phyloP scores from a whole-genome alignment of 768 basidiomycete genomes.

The Pholiota microspora region DNA sequence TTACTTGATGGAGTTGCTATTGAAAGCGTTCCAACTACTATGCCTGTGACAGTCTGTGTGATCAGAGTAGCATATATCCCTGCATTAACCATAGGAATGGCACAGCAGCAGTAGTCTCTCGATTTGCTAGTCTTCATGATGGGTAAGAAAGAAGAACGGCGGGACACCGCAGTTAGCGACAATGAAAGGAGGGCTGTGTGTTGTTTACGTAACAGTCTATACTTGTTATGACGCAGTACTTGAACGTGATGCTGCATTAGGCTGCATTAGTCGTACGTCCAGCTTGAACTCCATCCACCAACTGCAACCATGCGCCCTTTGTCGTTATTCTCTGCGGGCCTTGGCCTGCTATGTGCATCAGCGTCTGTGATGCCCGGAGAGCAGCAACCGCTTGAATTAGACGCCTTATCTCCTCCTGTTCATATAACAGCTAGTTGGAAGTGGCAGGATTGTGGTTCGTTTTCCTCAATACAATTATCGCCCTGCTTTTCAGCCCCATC shows the following conservation, averaged over 20 bases:
- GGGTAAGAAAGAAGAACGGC: slow-evolving; percentile 16
- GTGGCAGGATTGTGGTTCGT: slow-evolving; percentile 75
- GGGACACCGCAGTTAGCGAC: slow-evolving; percentile 7
- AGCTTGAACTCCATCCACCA: slow-evolving; percentile 12
- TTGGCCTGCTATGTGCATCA: slow-evolving; percentile 18
- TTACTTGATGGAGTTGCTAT: slow-evolving; percentile 78
- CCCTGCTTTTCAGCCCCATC: background rate
- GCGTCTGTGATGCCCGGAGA: slow-evolving; percentile 23
- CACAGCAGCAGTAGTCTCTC: slow-evolving; percentile 91
- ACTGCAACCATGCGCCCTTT: slow-evolving; percentile 18
- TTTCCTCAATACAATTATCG: background rate
- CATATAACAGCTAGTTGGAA: slow-evolving; percentile 53
- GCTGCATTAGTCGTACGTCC: background rate
- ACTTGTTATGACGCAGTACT: slow-evolving; percentile 1
- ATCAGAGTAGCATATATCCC: slow-evolving; percentile 81
- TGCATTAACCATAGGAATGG: slow-evolving; percentile 85
- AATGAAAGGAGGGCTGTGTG: slow-evolving; percentile 15
- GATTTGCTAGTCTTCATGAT: slow-evolving; percentile 43
- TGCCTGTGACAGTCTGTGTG: slow-evolving; percentile 71
- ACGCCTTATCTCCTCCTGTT: slow-evolving; percentile 19
- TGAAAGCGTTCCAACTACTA: slow-evolving; percentile 70
- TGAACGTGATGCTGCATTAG: background rate
- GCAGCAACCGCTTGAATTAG: slow-evolving; percentile 18
- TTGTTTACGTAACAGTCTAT: slow-evolving; percentile 18
- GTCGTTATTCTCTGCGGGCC: slow-evolving; percentile 13